Conservation (phyloP, 768 basidiomycete species). For the Suillus lakei region DNA sequence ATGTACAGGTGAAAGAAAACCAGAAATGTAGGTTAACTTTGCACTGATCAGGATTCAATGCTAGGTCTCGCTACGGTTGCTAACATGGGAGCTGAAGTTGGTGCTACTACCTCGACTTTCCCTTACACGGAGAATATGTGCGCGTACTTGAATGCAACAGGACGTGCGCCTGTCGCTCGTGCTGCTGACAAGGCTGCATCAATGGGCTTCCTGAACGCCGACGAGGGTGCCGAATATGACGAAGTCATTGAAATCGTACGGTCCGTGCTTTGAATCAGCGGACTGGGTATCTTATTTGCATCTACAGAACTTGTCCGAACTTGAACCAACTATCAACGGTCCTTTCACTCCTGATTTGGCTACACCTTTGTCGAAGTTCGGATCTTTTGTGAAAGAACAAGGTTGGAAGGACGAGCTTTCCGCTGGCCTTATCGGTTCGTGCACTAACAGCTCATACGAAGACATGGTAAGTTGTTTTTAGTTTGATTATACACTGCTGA, state of each 20-base stretch:
- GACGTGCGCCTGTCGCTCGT: constrained; percentile 80
- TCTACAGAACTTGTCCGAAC: constrained; percentile 77
- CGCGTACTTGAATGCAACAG: constrained; percentile 87
- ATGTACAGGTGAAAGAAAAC: constrained; percentile 71
- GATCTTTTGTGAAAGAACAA: constrained; percentile 75
- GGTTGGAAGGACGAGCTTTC: constrained; percentile 95
- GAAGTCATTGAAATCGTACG: constrained; percentile 92
- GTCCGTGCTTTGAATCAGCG: constrained; percentile 9
- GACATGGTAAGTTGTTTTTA: constrained; percentile 66
- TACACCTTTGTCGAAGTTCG: constrained; percentile 91
- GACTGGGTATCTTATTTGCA: constrained; percentile 3
- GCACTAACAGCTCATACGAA: constrained; percentile 98
- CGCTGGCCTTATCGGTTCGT: constrained; percentile 95
- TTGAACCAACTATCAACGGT: constrained; percentile 94
- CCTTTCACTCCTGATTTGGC: constrained; percentile 98
- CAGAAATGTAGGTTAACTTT: neutral
- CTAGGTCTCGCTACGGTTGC: constrained; percentile 90
- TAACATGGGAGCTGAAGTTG: constrained; percentile 99
- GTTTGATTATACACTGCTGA: constrained; percentile 10
- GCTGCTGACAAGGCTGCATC: constrained; percentile 86
- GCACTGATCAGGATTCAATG: constrained; percentile 5
- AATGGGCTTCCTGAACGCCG: constrained; percentile 79
- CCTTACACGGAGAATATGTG: constrained; percentile 93
- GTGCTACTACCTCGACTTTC: constrained; percentile 98
- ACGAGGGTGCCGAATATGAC: constrained; percentile 91